Base-by-base conservation (phyloP, 306 rosid genomes). In the Inga oerstediana region DNA sequence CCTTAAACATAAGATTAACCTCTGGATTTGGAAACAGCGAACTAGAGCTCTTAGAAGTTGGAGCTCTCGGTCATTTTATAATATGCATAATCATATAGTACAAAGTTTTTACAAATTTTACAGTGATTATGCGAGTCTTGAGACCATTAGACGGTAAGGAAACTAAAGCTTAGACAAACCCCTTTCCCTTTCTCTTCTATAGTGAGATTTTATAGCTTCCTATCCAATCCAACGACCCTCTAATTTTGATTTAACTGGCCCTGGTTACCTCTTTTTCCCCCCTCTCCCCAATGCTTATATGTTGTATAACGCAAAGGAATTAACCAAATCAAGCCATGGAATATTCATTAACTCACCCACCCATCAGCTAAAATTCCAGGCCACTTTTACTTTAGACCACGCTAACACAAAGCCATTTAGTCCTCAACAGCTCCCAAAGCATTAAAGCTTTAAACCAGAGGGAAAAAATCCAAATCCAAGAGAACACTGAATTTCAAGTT, bases 341-440 rank as follows among this genome's bases (percentile, higher is more conserved):
- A 74, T 5, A 22, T 56, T 69, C 48, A 84, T 6, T 27, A 27
- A 27, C 81, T 67, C 32, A 76, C 58, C 27, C 76, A 15, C 24
- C n/a, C 59, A 39, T 12, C 46, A 68, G 68, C 14, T 32, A 68
- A 80, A 75, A 82, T 66, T 30, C 48, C 37, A 12, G 45, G 9
- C 16, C 65, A 61, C 14, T 34, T 43, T 14, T 10, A 61, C 14
- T 34, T 20, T 10, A 27, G 37, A 22, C 37, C 58, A 58, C 27
- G 58, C 16, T 51, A 15, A 70, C 39, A 66, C 16, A 15, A 15
- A 56, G 12, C 27, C 59, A 49, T 12, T 20, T 20, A 41, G 34
- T 41, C 34, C 52, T 15, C 10, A 9, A 19, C 14, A 20, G 37
- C 9, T 17, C 65, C 8, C 27, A 41, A 19, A 20, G 17, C 49